Conservation (phyloP, 2,329 filamentous ascomycete species). For the Claviceps digitariae region DNA sequence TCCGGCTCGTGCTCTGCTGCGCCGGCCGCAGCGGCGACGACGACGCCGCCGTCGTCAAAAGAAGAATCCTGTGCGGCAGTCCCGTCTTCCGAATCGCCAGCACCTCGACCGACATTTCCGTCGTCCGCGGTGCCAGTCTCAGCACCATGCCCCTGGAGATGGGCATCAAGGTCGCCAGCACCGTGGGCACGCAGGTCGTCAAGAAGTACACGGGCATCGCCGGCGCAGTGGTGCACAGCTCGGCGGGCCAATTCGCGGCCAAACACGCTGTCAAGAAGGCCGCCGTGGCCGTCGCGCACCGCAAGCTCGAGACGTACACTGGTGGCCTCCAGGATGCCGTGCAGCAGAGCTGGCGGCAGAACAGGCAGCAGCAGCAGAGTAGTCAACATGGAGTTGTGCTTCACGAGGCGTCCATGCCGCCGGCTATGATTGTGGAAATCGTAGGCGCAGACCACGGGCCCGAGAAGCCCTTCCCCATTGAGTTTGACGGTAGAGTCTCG, state of each 20-base stretch:
- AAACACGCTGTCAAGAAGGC: too few species aligned
- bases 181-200: conserved; percentile 31
- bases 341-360: conserved; percentile 22
- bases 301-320: too few species aligned
- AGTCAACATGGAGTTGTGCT: too few species aligned
- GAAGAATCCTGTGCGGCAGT: conserved; percentile 42
- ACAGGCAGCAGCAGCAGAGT: conserved; percentile 16
- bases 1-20: conserved; percentile 53
- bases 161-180: conserved; percentile 42
- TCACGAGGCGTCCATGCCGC: conserved; percentile 9
- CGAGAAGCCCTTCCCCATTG: conserved; percentile 37
- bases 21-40: conserved; percentile 16
- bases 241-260: too few species aligned
- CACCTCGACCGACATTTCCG: conserved; percentile 45
- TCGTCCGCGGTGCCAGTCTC: conserved; percentile 51
- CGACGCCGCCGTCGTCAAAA: conserved; percentile 25
- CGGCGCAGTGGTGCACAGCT: conserved; percentile 23
- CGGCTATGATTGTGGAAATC: conserved; percentile 19
- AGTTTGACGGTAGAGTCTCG: conserved; percentile 34
- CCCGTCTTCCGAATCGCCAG: conserved; percentile 58
- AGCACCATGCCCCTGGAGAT: conserved; percentile 52
- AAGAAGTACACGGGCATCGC: conserved; percentile 28
- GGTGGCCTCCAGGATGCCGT: conserved; percentile 10
- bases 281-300: too few species aligned
- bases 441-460: conserved; percentile 39